A percentile compares a stretch with the other conserved stretches of the same genome.
Evolutionary conservation across 768 basidiomycete species (phyloP).

Genomic region (Goffeauzyma gilvescens): DNA sequence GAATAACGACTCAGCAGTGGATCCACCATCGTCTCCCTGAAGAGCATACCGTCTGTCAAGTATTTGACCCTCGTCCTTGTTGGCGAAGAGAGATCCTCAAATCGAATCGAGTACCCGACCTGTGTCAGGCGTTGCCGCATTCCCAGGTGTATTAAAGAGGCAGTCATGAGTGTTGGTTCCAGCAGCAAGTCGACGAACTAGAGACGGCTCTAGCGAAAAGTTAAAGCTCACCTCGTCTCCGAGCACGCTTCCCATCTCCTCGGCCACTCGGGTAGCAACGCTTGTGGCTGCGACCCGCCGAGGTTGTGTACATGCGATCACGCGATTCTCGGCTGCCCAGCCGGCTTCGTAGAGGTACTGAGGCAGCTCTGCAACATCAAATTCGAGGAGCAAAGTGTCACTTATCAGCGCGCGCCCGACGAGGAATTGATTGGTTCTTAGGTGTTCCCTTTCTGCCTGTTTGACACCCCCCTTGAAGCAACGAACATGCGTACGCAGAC

Average conservation of each 20-base stretch:
- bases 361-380: slow-evolving; percentile 62
- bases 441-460: no score
- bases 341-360: slow-evolving; percentile 85
- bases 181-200: no score
- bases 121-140: slow-evolving; percentile 32
- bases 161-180: no score
- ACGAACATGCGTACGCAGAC: background rate
- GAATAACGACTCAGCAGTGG: slow-evolving; percentile 81
- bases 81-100: slow-evolving; percentile 77
- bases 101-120: slow-evolving; percentile 96
- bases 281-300: slow-evolving; percentile 86
- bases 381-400: no score
- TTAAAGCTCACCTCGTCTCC: slow-evolving; percentile 49
- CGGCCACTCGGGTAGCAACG: slow-evolving; percentile 72
- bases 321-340: slow-evolving; percentile 65
- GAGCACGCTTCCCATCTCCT: slow-evolving; percentile 71
- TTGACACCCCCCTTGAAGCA: no score
- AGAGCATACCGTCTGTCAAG: slow-evolving; percentile 96
- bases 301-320: slow-evolving; percentile 85
- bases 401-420: no score
- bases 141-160: no score
- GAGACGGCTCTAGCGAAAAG: no score
- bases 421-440: no score
- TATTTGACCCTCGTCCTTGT: slow-evolving; percentile 76
- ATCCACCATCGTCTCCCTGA: slow-evolving; percentile 79